phyloP scores from a whole-genome alignment of 306 rosid genomes.

The Gastrolobium villosum region DNA sequence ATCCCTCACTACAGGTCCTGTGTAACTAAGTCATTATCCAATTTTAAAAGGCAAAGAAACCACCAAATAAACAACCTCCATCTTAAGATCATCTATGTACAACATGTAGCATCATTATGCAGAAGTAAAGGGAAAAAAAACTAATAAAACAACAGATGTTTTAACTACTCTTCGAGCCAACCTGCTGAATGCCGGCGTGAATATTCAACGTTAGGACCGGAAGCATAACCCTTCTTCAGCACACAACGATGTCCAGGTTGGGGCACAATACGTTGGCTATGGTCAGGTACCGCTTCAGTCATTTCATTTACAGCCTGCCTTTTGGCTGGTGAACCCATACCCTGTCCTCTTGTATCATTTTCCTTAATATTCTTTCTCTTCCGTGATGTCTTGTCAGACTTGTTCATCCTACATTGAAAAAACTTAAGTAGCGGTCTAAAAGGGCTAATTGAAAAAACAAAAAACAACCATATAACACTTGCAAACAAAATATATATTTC shows the following conservation, averaged over 20 bases:
- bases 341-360: conserved; percentile 34
- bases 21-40: no score
- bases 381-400: conserved; percentile 43
- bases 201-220: conserved; percentile 53
- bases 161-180: conserved; percentile 71
- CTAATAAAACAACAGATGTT: no score
- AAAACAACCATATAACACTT: no score
- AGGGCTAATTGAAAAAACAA: no score
- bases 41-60: no score
- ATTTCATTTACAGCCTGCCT: conserved; percentile 37
- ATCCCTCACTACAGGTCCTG: no score
- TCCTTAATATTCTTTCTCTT: conserved; percentile 45
- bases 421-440: no score
- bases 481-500: no score
- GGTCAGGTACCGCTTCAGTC: conserved; percentile 25
- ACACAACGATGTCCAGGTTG: conserved; percentile 41
- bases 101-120: neutral
- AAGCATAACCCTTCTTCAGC: conserved; percentile 55
- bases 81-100: neutral
- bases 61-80: neutral
- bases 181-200: conserved; percentile 65
- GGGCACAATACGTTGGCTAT: conserved; percentile 42
- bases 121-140: neutral
- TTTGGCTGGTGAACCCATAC: conserved; percentile 46
- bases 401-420: conserved; percentile 12